phyloP scores from a whole-genome alignment of 306 rosid species.

The Lathyrus oleraceus region DNA sequence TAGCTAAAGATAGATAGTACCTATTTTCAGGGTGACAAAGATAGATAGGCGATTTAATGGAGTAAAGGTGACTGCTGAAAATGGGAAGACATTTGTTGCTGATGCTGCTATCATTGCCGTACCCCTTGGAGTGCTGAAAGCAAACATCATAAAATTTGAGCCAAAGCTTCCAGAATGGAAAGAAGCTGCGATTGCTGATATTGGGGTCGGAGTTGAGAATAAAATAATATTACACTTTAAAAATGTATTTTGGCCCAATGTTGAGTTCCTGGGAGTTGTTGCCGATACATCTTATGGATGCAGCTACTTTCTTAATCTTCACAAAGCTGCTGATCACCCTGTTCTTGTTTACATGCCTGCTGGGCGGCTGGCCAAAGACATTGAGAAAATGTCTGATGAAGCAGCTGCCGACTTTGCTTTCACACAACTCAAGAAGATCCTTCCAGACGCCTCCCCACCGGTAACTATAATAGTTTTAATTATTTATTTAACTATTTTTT shows the following conservation, averaged over 20 bases:
- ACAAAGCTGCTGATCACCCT: conserved; percentile 89
- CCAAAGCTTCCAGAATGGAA: conserved; percentile 99
- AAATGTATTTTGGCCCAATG: conserved; percentile 97
- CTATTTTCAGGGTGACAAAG: conserved; percentile 75
- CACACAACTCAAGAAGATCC: conserved; percentile 78
- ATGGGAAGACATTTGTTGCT: conserved; percentile 78
- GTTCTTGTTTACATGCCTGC: conserved; percentile 99
- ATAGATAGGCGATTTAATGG: conserved; percentile 70
- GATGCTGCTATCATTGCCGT: conserved; percentile 85
- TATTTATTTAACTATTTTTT: neutral
- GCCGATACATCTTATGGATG: conserved; percentile 91
- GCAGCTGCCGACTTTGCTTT: conserved; percentile 88
- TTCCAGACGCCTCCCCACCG: conserved; percentile 92
- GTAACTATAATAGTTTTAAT: conserved; percentile 42
- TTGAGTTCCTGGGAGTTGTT: conserved; percentile 96
- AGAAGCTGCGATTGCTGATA: conserved; percentile 82
- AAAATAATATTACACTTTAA: conserved; percentile 86
- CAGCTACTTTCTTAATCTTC: conserved; percentile 99
- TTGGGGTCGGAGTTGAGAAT: conserved; percentile 93
- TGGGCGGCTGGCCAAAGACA: conserved; percentile 96
- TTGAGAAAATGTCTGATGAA: conserved; percentile 99
- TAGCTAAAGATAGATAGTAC: conserved; percentile 28
- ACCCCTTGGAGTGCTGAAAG: conserved; percentile 94
- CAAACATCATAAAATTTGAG: conserved; percentile 71
- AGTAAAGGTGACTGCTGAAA: conserved; percentile 75